A percentile compares a stretch with the other conserved stretches of the same genome.
These are phyloP conservation scores for Dimocarpus longan DNA, from an alignment of 345 rosid genomes.

Conservation along the genomic window DNA sequence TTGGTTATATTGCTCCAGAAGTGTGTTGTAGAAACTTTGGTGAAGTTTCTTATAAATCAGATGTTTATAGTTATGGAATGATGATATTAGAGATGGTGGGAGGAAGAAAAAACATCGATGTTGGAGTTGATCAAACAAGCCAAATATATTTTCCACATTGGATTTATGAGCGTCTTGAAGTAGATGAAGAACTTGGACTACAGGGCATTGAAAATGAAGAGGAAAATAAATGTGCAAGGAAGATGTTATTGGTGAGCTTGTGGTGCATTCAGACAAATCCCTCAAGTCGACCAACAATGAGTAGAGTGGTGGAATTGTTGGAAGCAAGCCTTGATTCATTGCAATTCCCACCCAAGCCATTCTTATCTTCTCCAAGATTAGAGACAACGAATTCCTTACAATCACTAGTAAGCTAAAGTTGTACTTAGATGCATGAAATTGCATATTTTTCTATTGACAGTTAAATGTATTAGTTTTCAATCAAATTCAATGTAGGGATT, in stretches of 20 bases:
- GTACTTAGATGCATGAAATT: neutral
- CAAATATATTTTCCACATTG: slow-evolving; percentile 2
- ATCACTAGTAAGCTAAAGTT: neutral
- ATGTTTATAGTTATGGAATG: slow-evolving; percentile 5
- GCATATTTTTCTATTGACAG: neutral
- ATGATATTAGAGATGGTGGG: neutral
- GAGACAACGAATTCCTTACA: neutral
- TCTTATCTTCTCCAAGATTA: neutral
- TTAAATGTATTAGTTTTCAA: too few species aligned
- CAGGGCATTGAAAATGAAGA: neutral
- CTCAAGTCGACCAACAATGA: neutral
- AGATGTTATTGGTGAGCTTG: slow-evolving; percentile 5
- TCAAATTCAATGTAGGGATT: too few species aligned
- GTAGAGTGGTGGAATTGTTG: slow-evolving; percentile 5
- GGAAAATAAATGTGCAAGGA: neutral
- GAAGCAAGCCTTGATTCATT: slow-evolving; percentile 6
- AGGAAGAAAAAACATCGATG: neutral
- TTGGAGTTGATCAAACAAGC: neutral
- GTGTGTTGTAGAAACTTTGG: neutral
- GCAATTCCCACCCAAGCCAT: slow-evolving; percentile 4
- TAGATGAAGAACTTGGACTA: neutral
- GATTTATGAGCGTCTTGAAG: neutral
- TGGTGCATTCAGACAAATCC: slow-evolving; percentile 1
- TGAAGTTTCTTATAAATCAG: neutral
- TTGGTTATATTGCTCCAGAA: slow-evolving; percentile 3